These are phyloP conservation scores for Fusarium sp. DNA, from an alignment of 2,329 filamentous ascomycete species.

Conservation along the genomic window DNA sequence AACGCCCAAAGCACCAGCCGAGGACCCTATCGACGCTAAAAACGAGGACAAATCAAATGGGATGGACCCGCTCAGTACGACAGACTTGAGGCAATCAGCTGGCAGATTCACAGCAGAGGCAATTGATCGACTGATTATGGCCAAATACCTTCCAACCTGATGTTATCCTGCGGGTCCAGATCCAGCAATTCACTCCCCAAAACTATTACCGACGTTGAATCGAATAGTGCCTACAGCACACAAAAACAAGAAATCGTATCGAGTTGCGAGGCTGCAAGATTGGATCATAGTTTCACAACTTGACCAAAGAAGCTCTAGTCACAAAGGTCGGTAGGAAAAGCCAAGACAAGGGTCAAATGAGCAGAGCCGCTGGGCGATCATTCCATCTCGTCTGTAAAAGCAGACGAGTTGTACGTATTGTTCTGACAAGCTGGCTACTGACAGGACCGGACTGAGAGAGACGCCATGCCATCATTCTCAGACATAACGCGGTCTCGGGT, in stretches of 20 bases:
- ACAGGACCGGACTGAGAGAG: slow-evolving; percentile 9
- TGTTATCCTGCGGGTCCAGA: slow-evolving; percentile 30
- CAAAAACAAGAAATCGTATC: slow-evolving; percentile 31
- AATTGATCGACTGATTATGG: slow-evolving; percentile 46
- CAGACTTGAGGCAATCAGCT: slow-evolving; percentile 38
- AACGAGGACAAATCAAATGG: slow-evolving; percentile 19
- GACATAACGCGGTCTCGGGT: slow-evolving; percentile 15
- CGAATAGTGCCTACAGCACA: background rate
- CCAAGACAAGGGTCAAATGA: slow-evolving; percentile 29
- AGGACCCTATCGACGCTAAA: slow-evolving; percentile 38
- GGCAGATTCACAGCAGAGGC: slow-evolving; percentile 27
- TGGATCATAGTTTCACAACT: slow-evolving; percentile 20
- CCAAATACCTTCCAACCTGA: slow-evolving; percentile 36
- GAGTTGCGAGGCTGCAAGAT: slow-evolving; percentile 22
- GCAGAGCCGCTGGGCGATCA: slow-evolving; percentile 34
- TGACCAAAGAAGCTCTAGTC: slow-evolving; percentile 14
- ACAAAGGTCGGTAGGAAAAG: background rate
- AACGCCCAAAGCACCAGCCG: background rate
- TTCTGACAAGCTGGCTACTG: slow-evolving; percentile 20
- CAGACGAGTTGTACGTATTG: slow-evolving; percentile 2
- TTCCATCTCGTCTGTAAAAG: slow-evolving; percentile 14
- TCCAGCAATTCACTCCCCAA: slow-evolving; percentile 21
- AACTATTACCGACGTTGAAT: slow-evolving; percentile 15
- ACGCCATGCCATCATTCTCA: slow-evolving; percentile 32
- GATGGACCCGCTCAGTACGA: slow-evolving; percentile 37